phyloP scores from a whole-genome alignment of 495 filamentous ascomycete genomes.

The Aspergillus biplanus region DNA sequence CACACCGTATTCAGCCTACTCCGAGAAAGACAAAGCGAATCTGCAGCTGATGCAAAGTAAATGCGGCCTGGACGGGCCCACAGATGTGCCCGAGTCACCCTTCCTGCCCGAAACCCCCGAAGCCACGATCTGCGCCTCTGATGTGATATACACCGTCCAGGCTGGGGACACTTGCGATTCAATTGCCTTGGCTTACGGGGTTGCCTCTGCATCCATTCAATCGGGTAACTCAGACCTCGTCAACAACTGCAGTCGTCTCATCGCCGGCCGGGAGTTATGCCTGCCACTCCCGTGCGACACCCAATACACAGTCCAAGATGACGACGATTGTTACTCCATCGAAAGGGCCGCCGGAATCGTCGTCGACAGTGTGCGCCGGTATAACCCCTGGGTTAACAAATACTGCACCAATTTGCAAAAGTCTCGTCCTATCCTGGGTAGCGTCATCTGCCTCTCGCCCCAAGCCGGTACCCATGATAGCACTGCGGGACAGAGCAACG shows the following conservation, averaged over 20 bases:
- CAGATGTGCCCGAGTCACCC: neutral
- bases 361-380: neutral
- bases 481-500: neutral
- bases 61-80: too few relatives aligned
- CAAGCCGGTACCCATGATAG: slow-evolving; percentile 2
- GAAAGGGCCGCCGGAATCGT: too few relatives aligned
- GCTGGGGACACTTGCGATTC: slow-evolving; percentile 13
- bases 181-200: slow-evolving; percentile 1
- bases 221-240: neutral
- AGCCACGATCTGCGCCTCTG: neutral
- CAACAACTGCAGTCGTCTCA: neutral
- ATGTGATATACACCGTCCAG: neutral
- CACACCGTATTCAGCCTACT: slow-evolving; percentile 3
- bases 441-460: slow-evolving; percentile 19
- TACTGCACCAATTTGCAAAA: slow-evolving; percentile 21
- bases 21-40: neutral
- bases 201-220: neutral
- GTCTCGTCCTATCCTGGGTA: neutral
- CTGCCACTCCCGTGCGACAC: too few relatives aligned
- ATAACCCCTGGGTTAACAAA: slow-evolving; percentile 24
- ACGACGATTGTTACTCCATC: too few relatives aligned
- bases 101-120: neutral
- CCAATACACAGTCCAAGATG: too few relatives aligned
- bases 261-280: neutral
- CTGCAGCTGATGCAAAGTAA: neutral